Evolutionary conservation across 345 rosid species (phyloP), one percentile per base, ranked within the genome.

Genomic region (Eucalyptus pauciflora): DNA sequence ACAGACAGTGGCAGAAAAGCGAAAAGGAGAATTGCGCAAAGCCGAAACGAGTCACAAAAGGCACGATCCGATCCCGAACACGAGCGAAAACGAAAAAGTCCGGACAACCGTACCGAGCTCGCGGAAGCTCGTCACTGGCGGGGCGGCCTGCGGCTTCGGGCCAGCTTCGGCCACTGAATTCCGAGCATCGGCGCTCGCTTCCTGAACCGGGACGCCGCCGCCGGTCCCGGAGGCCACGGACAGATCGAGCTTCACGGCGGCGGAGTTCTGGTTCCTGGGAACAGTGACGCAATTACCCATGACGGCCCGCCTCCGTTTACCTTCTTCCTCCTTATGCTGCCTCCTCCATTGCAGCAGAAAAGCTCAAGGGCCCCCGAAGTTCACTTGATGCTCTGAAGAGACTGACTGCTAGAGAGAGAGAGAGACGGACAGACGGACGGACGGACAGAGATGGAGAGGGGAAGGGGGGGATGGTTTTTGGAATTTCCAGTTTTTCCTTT

Each of bases 211-310:
- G 83, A 71, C 46, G 83, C 27, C 83, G 83, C 22, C 83, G 46
- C 22, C 83, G 83, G 83, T 10, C 25, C 6, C 13, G 83, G 27
- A 10, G 46, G 83, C 41, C 46, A 37, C 46, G 62, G 90, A 48
- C 88, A 17, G 46, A 29, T 86, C 80, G 88, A 94, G 69, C 87
- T 89, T 91, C 89, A 90, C 49, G 88, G 88, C 87, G 79, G 93
- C 88, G 85, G 93, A 37, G 88, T 88, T 89, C 80, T 90, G 79
- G 49, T 62, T 83, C 86, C 89, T 90, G 29, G 89, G 91, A 86
- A 69, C 92, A 10, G 93, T 81, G 88, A 92, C 90, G 80, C 95
- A 93, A 37, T 89, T 92, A 20, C 95, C 97, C 96, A 94, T 95
- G 45, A 37, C 83, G 83, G 46, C 69, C 22, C 46, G 4, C 13